Percentiles rank a stretch among this genome's conserved stretches.
Conservation (phyloP, 2,329 filamentous ascomycete genomes). For the Aspergillus brasiliensis region DNA sequence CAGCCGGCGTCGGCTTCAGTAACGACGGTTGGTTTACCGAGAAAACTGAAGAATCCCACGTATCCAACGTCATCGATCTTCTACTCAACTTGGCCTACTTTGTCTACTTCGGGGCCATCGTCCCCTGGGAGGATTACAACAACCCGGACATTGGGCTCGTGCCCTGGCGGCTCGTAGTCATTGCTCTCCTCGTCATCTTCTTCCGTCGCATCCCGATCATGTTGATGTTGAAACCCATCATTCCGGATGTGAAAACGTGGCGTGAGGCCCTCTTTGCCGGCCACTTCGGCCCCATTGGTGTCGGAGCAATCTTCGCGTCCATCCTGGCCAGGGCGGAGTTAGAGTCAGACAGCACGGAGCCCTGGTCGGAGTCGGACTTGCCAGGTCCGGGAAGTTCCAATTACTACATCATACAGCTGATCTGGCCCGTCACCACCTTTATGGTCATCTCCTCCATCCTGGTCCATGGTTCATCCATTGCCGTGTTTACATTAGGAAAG, state of each 20-base stretch:
- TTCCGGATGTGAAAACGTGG: slow-evolving; percentile 98
- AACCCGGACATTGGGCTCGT: slow-evolving; percentile 69
- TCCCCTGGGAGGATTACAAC: slow-evolving; percentile 94
- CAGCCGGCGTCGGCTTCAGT: slow-evolving; percentile 96
- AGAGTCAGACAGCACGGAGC: slow-evolving; percentile 74
- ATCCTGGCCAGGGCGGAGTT: slow-evolving; percentile 92
- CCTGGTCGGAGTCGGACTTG: slow-evolving; percentile 64
- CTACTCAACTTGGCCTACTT: slow-evolving; percentile 97
- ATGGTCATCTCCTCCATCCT: slow-evolving; percentile 92
- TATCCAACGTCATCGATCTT: slow-evolving; percentile 98
- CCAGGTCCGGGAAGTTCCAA: slow-evolving; percentile 56
- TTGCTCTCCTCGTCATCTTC: slow-evolving; percentile 89
- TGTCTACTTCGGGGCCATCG: slow-evolving; percentile 95
- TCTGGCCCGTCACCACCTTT: slow-evolving; percentile 96
- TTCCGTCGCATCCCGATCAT: slow-evolving; percentile 97
- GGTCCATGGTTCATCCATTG: slow-evolving; percentile 96
- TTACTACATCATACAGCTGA: slow-evolving; percentile 75
- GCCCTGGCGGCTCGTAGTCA: slow-evolving; percentile 89
- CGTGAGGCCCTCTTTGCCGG: slow-evolving; percentile 94
- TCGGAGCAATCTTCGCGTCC: slow-evolving; percentile 93
- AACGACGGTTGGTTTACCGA: slow-evolving; percentile 99
- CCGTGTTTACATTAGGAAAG: slow-evolving; percentile 95
- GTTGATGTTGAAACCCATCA: slow-evolving; percentile 85
- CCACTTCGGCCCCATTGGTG: slow-evolving; percentile 96
- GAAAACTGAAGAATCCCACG: slow-evolving; percentile 97